phyloP scores from a whole-genome alignment of 106 monocot genomes.

The Iris macrosiphon region DNA sequence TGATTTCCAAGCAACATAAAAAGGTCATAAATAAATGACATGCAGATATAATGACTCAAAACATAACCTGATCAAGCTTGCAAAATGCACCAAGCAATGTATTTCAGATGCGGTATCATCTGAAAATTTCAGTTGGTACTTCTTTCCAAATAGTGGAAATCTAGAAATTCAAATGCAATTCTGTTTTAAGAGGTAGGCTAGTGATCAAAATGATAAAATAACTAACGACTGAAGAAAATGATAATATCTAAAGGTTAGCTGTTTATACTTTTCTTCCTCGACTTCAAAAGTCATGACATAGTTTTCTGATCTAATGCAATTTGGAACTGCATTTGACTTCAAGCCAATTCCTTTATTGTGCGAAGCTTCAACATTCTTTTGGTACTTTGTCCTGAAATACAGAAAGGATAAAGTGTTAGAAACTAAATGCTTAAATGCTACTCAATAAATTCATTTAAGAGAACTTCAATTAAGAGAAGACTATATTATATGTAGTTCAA shows the following conservation, averaged over 20 bases:
- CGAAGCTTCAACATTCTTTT: constrained; percentile 93
- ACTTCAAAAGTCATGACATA: constrained; percentile 90
- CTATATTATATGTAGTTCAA: not conserved
- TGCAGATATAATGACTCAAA: not conserved
- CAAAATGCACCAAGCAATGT: constrained; percentile 91
- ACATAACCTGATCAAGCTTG: constrained; percentile 82
- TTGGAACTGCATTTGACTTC: constrained; percentile 54
- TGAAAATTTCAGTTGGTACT: constrained; percentile 79
- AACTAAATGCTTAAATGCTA: too few relatives aligned
- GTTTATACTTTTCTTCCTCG: constrained; percentile 91
- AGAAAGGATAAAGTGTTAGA: too few relatives aligned
- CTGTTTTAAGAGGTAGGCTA: not conserved
- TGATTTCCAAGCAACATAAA: not conserved
- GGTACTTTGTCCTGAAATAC: constrained; percentile 90
- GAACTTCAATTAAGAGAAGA: not conserved
- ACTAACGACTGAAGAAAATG: not conserved
- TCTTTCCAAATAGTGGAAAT: constrained; percentile 97
- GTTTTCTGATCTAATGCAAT: constrained; percentile 91
- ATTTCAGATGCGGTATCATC: constrained; percentile 60
- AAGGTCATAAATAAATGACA: not conserved
- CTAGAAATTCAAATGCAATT: constrained; percentile 22
- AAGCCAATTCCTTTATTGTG: constrained; percentile 64
- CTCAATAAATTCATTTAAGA: not conserved
- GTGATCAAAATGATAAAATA: not conserved
- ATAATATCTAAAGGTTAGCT: not conserved